A percentile compares a stretch with the other conserved stretches of the same genome.
These are phyloP conservation scores for Sugiyamaella castrensis DNA, from an alignment of 1,139 yeast species.

Conservation along the genomic window DNA sequence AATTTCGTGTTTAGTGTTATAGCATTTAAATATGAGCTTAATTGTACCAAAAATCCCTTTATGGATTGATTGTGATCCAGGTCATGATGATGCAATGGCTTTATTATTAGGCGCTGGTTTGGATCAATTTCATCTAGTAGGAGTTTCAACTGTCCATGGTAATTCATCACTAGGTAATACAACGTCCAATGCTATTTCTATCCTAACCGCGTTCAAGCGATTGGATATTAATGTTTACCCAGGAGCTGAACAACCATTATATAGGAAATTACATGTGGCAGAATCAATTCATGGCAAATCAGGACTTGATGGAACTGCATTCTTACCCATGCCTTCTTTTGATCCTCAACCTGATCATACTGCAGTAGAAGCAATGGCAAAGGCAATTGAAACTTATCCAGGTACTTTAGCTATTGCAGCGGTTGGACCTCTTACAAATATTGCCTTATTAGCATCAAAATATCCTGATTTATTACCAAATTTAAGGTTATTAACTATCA, in stretches of 20 bases:
- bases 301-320: conserved; percentile 70
- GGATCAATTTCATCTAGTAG: conserved; percentile 59
- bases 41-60: conserved; percentile 46
- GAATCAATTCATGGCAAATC: conserved; percentile 67
- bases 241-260: conserved; percentile 61
- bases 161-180: conserved; percentile 68
- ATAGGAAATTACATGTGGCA: conserved; percentile 50
- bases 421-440: conserved; percentile 72
- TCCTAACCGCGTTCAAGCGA: conserved; percentile 56
- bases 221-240: conserved; percentile 58
- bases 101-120: conserved; percentile 59
- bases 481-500: conserved; percentile 55
- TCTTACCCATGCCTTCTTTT: conserved; percentile 50
- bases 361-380: conserved; percentile 57
- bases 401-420: conserved; percentile 59
- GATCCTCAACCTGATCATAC: conserved; percentile 41
- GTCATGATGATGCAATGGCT: conserved; percentile 86
- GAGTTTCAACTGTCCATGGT: conserved; percentile 81
- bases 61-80: conserved; percentile 95
- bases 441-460: conserved; percentile 50
- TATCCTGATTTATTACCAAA: conserved; percentile 51
- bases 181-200: conserved; percentile 64
- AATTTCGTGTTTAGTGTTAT: too few relatives aligned
- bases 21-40: conserved; percentile 7
- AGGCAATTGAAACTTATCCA: conserved; percentile 45